phyloP scores from a whole-genome alignment of 768 basidiomycete species.

The Collybia sordida region DNA sequence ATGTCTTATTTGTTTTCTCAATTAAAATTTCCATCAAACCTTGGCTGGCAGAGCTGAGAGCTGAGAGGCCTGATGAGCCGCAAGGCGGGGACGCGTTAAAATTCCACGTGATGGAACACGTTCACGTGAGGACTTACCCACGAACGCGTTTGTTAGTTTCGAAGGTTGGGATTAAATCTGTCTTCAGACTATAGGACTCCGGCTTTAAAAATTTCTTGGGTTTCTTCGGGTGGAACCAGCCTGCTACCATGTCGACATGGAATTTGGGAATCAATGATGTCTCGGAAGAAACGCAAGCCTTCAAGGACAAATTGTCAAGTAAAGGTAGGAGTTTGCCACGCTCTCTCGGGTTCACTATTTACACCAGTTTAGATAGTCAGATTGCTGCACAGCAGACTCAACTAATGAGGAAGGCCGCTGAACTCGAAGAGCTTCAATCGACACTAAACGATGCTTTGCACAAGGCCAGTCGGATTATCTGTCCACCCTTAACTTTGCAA shows the following conservation, averaged over 20 bases:
- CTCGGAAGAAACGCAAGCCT: conserved; percentile 43
- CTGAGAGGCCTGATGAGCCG: too few species aligned
- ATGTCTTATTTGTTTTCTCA: too few species aligned
- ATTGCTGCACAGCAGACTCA: conserved; percentile 47
- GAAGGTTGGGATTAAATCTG: not conserved
- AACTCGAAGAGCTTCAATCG: conserved; percentile 41
- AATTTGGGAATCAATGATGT: conserved; percentile 46
- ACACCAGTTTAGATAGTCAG: conserved; percentile 36
- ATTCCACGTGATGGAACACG: conserved; percentile 13
- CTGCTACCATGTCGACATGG: conserved; percentile 44
- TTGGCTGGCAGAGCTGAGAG: too few species aligned
- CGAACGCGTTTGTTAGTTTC: conserved; percentile 21
- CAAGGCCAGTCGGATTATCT: conserved; percentile 33
- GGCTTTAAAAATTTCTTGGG: not conserved
- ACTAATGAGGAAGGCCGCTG: conserved; percentile 38
- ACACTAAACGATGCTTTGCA: conserved; percentile 44
- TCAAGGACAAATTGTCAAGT: conserved; percentile 48
- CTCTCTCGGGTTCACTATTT: conserved; percentile 7
- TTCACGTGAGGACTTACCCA: conserved; percentile 21
- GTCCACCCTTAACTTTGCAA: conserved; percentile 2
- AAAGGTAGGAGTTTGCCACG: conserved; percentile 36
- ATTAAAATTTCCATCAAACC: too few species aligned
- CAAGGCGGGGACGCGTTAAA: too few species aligned
- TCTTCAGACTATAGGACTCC: not conserved
- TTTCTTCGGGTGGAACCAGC: not conserved